phyloP scores from a whole-genome alignment of 192 early-diverging fungal genomes.

The Gamsiella multidivaricata region DNA sequence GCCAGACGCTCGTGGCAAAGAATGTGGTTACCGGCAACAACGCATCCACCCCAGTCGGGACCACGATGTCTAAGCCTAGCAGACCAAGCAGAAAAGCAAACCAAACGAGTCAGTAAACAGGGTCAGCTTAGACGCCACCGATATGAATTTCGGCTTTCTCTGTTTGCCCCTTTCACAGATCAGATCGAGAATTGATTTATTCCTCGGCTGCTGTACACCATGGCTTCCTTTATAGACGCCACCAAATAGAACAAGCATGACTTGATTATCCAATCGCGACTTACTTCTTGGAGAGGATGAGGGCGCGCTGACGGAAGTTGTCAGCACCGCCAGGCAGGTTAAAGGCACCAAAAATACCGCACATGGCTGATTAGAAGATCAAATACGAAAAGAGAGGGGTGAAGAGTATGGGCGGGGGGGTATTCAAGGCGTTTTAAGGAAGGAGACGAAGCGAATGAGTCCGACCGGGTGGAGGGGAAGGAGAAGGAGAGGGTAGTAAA shows the following conservation, averaged over 20 bases:
- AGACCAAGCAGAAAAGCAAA: neutral
- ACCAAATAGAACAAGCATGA: neutral
- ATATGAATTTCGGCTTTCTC: too few relatives aligned
- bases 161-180: too few relatives aligned
- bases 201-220: too few relatives aligned
- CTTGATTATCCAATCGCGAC: neutral
- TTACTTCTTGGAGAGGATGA: slow-evolving; percentile 89
- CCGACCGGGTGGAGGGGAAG: neutral
- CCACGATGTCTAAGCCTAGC: slow-evolving; percentile 93
- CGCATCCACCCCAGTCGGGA: slow-evolving; percentile 98
- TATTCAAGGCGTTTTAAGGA: neutral
- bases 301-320: slow-evolving; percentile 83
- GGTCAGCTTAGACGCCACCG: too few relatives aligned
- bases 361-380: slow-evolving; percentile 73
- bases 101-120: neutral
- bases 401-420: neutral
- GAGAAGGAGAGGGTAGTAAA: neutral
- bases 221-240: too few relatives aligned
- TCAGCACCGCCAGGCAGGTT: slow-evolving; percentile 84
- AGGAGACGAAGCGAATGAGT: neutral
- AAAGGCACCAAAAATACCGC: slow-evolving; percentile 96
- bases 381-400: neutral
- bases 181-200: too few relatives aligned
- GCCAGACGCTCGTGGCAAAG: slow-evolving; percentile 98
- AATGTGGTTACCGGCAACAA: slow-evolving; percentile 83